A percentile compares a stretch with the other conserved stretches of the same genome.
Evolutionary conservation across 805 yeast genomes (phyloP).

Genomic region (Metschnikowia henanensis): DNA sequence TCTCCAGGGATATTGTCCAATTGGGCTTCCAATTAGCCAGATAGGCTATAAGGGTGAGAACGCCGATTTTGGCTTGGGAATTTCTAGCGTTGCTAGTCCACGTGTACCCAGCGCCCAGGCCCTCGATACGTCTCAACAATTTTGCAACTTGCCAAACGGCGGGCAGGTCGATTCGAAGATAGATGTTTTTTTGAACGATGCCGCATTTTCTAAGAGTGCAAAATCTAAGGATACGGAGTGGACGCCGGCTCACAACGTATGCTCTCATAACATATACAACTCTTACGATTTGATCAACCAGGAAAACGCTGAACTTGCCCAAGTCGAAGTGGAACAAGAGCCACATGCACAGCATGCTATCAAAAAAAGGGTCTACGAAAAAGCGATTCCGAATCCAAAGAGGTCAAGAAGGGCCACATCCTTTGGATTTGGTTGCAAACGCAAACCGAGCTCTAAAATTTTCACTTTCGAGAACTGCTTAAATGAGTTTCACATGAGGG

Average conservation of each 20-base stretch:
- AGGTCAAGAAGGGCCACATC: conserved; percentile 11
- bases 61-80: neutral
- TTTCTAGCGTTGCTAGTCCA: neutral
- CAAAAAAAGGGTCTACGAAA: too few relatives aligned
- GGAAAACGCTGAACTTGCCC: too few relatives aligned
- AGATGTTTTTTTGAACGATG: conserved; percentile 2
- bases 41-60: neutral
- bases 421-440: conserved; percentile 6
- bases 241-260: too few relatives aligned
- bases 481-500: conserved; percentile 17
- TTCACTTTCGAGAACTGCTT: conserved; percentile 19
- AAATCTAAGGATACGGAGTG: too few relatives aligned
- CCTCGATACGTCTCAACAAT: neutral
- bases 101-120: neutral
- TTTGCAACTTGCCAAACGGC: neutral
- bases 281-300: too few relatives aligned
- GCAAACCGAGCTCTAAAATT: conserved; percentile 8
- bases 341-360: too few relatives aligned
- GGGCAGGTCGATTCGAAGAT: neutral
- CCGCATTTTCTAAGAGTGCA: neutral
- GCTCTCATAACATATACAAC: too few relatives aligned
- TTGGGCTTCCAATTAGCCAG: neutral
- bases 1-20: too few relatives aligned
- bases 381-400: neutral
- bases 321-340: too few relatives aligned